These are phyloP conservation scores for Aciculosporium take DNA, from an alignment of 2,329 filamentous ascomycete species.

Conservation along the genomic window DNA sequence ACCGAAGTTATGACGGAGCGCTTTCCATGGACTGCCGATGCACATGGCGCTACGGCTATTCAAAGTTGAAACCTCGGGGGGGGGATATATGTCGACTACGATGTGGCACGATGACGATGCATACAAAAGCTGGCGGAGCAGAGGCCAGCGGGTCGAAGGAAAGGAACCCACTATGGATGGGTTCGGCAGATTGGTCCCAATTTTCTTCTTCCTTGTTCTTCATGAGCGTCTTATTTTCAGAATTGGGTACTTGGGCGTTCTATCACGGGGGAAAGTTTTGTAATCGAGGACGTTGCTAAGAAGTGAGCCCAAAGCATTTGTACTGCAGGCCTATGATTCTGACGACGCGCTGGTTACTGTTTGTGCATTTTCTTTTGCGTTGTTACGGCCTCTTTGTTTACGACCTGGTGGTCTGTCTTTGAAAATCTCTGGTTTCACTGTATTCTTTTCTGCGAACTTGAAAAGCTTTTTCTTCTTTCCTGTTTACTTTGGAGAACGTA, in stretches of 20 bases:
- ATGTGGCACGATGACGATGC: not conserved
- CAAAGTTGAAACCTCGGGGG: constrained; percentile 15
- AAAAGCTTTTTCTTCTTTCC: not conserved
- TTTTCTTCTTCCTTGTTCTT: not conserved
- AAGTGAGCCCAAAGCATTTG: not conserved
- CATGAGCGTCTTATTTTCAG: not conserved
- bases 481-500: not conserved
- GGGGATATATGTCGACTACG: not conserved
- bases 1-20: constrained; percentile 26
- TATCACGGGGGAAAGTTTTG: not conserved
- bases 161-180: not conserved
- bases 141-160: too few relatives aligned
- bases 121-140: too few relatives aligned
- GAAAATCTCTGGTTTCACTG: not conserved
- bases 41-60: constrained; percentile 36
- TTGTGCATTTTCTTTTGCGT: not conserved
- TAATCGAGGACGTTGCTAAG: not conserved
- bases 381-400: constrained; percentile 8
- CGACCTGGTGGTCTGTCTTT: constrained; percentile 11
- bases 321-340: not conserved
- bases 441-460: not conserved
- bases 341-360: not conserved
- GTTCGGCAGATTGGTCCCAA: not conserved
- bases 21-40: constrained; percentile 33
- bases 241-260: constrained; percentile 4